Base-by-base conservation (phyloP, 164 flowering plant genomes). In the Nymphaea colorata region DNA sequence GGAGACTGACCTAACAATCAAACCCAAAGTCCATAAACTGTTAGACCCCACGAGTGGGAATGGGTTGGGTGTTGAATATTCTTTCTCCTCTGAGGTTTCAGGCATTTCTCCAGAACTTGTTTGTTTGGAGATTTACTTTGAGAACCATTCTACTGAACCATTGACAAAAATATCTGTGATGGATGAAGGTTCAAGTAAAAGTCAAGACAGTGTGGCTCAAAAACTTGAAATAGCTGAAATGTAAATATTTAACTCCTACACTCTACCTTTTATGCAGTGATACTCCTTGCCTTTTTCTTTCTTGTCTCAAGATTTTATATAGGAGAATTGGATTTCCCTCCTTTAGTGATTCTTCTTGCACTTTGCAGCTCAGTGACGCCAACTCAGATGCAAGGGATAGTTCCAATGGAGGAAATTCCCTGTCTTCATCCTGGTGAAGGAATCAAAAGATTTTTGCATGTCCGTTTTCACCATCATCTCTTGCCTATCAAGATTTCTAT, bases 391-490 rank as follows among this genome's bases (percentile, higher is more conserved):
- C 89, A 89, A 45, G 79, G 70, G 15, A 55, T 89, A 68, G 81
- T 87, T 77, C 81, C 87, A 15, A 76, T 84, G 86, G 93, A 93
- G 72, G 91, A 83, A 70, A 87, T 93, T 72, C 65, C 70, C 42
- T 77, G 76, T 66, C 77, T 93, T 41, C 87, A 77, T 59, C 93
- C 96, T 71, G 86, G 88, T 73, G 82, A 91, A 73, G 80, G 70
- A 64, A 62, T 59, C n/a, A 81, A 76, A 59, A 79, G 77, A 70
- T 76, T 70, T 63, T 70, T 93, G 66, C 85, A 91, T 62, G 88
- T 87, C 65, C 87, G 75, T 63, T 93, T 93, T 71, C 87, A 83
- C 73, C 98, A 93, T 73, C 98, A 93, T 77, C 83, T 93, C 45
- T 78, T 91, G 74, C 98, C 98, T 62, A 64, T 93, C 73, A 89